A percentile compares a stretch with the other conserved stretches of the same genome.
phyloP scores from a whole-genome alignment of 176 grass and related monocot species.

The Alloteropsis semialata region DNA sequence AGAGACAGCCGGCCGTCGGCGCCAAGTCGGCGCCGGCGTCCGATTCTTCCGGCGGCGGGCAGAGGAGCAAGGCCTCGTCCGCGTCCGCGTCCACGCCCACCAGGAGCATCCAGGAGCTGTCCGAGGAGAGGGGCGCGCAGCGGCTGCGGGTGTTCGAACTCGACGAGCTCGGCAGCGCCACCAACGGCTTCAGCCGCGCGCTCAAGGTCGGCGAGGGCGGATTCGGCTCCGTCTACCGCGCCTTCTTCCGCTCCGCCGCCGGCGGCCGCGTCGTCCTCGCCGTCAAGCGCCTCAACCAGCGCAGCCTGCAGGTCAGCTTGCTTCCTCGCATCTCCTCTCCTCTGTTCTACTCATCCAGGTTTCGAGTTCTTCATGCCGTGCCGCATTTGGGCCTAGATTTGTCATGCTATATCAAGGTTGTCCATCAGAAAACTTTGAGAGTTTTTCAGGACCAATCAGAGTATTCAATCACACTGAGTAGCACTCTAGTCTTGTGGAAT shows the following conservation, averaged over 20 bases:
- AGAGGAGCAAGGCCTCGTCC: slow-evolving; percentile 34
- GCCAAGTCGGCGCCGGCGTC: slow-evolving; percentile 19
- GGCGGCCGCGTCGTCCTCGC: slow-evolving; percentile 52
- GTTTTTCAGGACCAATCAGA: not conserved
- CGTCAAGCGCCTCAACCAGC: slow-evolving; percentile 86
- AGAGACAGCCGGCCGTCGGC: not conserved
- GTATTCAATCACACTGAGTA: not conserved
- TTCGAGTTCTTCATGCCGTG: not conserved
- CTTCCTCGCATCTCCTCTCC: not conserved
- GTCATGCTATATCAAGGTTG: not conserved
- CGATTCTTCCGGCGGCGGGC: not conserved
- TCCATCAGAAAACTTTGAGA: not conserved
- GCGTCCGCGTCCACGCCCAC: slow-evolving; percentile 33
- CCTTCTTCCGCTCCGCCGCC: slow-evolving; percentile 54
- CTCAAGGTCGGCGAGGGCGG: slow-evolving; percentile 89
- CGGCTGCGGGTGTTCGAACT: slow-evolving; percentile 70
- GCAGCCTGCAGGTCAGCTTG: slow-evolving; percentile 58
- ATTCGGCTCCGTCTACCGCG: slow-evolving; percentile 85
- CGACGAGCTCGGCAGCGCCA: slow-evolving; percentile 64
- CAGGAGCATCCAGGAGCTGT: slow-evolving; percentile 67
- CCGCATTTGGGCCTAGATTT: not conserved
- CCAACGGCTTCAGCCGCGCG: slow-evolving; percentile 73
- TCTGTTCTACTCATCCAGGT: too few species aligned
- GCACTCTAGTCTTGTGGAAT: too few species aligned
- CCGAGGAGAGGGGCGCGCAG: slow-evolving; percentile 62